These are phyloP conservation scores for Aurifilum marmelostoma DNA, from an alignment of 2,329 filamentous ascomycete species.

Conservation along the genomic window DNA sequence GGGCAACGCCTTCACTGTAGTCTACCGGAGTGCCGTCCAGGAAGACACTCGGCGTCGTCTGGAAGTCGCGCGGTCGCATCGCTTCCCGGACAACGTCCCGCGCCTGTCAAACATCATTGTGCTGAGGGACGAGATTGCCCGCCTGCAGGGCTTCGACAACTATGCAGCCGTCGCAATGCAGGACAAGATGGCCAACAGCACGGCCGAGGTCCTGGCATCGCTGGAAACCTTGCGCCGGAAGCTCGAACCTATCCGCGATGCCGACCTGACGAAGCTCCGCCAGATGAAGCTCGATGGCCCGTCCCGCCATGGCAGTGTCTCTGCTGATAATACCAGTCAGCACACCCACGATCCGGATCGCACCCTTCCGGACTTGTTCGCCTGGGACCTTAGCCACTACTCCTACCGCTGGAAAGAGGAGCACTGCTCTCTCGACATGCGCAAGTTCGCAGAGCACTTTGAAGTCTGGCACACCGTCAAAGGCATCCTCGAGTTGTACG, in stretches of 20 bases:
- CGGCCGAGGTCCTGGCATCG: neutral
- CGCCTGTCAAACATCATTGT: neutral
- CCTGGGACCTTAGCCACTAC: constrained; percentile 1
- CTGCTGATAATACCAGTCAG: neutral
- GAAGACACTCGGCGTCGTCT: neutral
- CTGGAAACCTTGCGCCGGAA: neutral
- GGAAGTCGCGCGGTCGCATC: neutral
- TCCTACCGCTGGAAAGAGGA: neutral
- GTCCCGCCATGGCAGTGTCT: too few relatives aligned
- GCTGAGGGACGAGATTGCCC: neutral
- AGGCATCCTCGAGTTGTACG: neutral
- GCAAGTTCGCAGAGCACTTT: neutral
- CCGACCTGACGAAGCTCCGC: neutral
- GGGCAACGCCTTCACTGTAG: neutral
- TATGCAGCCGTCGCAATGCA: neutral
- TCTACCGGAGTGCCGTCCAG: neutral
- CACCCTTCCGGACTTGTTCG: neutral
- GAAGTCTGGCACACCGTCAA: constrained; percentile 1
- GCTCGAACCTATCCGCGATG: neutral
- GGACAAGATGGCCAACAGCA: neutral
- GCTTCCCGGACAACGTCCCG: neutral
- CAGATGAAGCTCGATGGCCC: neutral
- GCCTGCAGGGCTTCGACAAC: neutral
- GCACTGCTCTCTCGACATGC: neutral
- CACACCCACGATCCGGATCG: neutral